Conservation (phyloP, 306 rosid genomes). For the Vigna hirtella region DNA sequence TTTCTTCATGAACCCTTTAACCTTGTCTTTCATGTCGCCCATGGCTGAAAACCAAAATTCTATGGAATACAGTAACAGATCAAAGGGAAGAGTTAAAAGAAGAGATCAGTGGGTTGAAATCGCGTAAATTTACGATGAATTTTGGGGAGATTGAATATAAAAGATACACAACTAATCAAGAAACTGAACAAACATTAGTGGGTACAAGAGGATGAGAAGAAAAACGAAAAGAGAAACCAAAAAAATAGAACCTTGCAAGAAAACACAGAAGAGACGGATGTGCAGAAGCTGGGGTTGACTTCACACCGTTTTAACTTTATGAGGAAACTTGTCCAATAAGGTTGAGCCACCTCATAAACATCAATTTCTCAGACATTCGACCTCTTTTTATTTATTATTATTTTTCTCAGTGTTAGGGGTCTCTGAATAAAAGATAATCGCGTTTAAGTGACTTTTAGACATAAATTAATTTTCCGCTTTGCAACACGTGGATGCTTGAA, state of each 20-base stretch:
- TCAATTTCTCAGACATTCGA: neutral
- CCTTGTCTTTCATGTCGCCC: slow-evolving; percentile 89
- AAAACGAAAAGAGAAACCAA: too few species aligned
- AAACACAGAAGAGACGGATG: neutral
- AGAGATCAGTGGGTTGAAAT: neutral
- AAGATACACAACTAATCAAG: neutral
- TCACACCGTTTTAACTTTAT: neutral
- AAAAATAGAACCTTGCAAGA: too few species aligned
- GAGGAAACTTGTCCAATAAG: neutral
- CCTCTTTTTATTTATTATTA: neutral
- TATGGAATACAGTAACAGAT: neutral
- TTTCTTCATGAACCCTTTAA: slow-evolving; percentile 91
- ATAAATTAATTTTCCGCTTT: too few species aligned
- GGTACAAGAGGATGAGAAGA: neutral
- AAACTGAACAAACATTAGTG: neutral
- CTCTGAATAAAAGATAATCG: too few species aligned
- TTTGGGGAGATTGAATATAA: too few species aligned
- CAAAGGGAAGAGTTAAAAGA: neutral
- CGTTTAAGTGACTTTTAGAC: too few species aligned
- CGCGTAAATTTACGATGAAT: neutral
- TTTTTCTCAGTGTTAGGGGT: neutral
- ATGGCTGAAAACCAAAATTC: slow-evolving; percentile 38
- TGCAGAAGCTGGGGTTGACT: slow-evolving; percentile 5
- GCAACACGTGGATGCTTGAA: too few species aligned
- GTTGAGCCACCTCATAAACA: slow-evolving; percentile 3